Evolutionary conservation across 176 grass and related monocot species (phyloP), one percentile per base, ranked within the genome.

Genomic region (Puya raimondii): DNA sequence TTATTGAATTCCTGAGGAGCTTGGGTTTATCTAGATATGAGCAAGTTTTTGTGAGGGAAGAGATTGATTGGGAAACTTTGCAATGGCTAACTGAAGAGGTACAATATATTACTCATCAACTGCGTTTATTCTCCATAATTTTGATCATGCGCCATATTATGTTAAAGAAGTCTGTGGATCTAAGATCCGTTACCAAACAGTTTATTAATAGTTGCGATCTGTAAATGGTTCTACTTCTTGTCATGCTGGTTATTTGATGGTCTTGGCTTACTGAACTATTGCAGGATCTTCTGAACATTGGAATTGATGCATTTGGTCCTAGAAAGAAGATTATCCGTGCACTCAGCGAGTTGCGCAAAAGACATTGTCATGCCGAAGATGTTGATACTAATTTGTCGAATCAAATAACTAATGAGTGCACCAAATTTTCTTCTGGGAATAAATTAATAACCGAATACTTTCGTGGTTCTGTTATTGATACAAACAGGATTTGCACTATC

Each of bases 31-130:
- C 86, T 57, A 90, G 70, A 80, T 96, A 96, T 50, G 77, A 87
- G 72, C 74, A 92, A 17, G 47, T 87, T 87, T 92, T 96, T 76
- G 74, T 81, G 53, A 92, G 66, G 81, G 86, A 96, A 84, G 93
- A 96, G 72, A 77, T 92, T 72, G 86, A 96, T 57, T 87, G 86
- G 89, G 89, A 92, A 50, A 82, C 93, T 61, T 85, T 96, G 65
- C 85, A 92, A 64, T 92, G 83, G 81, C 79, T 96, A 64, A 90
- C 89, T 49, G 93, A 96, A 85, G 93, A 92, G 93, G 93, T 96
- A 88, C 47, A 65, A 47, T 50, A 58, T 64, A 63, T 63, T n/a
- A 12, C 29, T 71, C 23, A 10, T 58, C n/a, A 18, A 49, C 33
- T 74, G 53, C 48, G 47, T 48, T 64, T 72, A 15, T 48, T 74